These are phyloP conservation scores for Hyaloperonospora arabidopsidis DNA, from an alignment of 352 stramenopile genomes.

Conservation along the genomic window DNA sequence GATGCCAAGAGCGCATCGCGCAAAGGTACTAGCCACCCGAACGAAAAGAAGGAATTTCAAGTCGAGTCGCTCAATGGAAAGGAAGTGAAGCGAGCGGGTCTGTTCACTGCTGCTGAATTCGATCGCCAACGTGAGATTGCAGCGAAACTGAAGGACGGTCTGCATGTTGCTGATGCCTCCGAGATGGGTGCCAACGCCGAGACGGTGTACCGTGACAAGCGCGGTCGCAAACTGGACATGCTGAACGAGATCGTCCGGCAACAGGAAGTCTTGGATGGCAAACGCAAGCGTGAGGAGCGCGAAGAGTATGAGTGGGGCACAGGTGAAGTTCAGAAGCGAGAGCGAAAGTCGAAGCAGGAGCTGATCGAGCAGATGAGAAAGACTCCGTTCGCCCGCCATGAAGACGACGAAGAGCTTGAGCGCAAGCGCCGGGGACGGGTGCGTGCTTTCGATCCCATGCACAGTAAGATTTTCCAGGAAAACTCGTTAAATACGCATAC, in stretches of 20 bases:
- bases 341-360: constrained; percentile 47
- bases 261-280: constrained; percentile 69
- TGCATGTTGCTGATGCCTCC: constrained; percentile 38
- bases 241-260: constrained; percentile 78
- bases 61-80: background rate
- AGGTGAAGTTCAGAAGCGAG: constrained; percentile 71
- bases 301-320: constrained; percentile 84
- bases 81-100: constrained; percentile 36
- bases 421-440: constrained; percentile 44
- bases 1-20: constrained; percentile 7
- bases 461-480: constrained; percentile 71
- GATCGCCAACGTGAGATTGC: constrained; percentile 46
- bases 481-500: constrained; percentile 33
- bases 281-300: constrained; percentile 61
- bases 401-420: constrained; percentile 69
- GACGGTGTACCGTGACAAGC: constrained; percentile 81
- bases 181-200: constrained; percentile 72
- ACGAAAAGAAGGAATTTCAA: constrained; percentile 8
- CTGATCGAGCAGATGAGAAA: constrained; percentile 59
- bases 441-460: constrained; percentile 69
- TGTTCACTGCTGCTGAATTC: constrained; percentile 71
- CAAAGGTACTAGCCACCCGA: background rate
- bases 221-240: constrained; percentile 79
- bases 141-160: constrained; percentile 43
- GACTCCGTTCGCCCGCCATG: constrained; percentile 53